phyloP scores from a whole-genome alignment of 129 eudicot species.

The Tagetes patula region DNA sequence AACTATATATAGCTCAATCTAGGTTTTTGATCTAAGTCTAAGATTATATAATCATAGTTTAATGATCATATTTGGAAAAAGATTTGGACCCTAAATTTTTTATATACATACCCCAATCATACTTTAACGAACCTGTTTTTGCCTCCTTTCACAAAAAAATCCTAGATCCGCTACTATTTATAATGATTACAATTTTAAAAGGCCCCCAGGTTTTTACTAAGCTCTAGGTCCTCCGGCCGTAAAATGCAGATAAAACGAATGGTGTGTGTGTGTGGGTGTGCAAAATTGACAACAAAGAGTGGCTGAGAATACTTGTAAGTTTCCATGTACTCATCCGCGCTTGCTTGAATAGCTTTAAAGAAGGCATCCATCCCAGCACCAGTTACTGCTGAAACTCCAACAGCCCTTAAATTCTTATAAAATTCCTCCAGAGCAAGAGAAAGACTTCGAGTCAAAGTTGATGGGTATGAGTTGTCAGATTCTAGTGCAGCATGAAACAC shows the following conservation, averaged over 20 bases:
- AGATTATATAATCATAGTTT: too few species aligned
- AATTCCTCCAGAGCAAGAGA: slow-evolving; percentile 88
- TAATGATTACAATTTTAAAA: too few species aligned
- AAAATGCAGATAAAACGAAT: slow-evolving; percentile 13
- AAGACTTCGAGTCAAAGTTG: slow-evolving; percentile 84
- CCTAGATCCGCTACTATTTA: too few species aligned
- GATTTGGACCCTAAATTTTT: too few species aligned
- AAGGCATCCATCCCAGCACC: slow-evolving; percentile 92
- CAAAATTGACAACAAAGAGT: slow-evolving; percentile 5
- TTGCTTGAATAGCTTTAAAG: slow-evolving; percentile 77
- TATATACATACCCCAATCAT: too few species aligned
- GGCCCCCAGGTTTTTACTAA: too few species aligned
- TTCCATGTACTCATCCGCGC: slow-evolving; percentile 92
- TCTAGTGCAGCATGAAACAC: slow-evolving; percentile 85
- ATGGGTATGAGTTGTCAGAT: slow-evolving; percentile 73
- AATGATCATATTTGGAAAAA: too few species aligned
- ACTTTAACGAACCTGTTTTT: too few species aligned
- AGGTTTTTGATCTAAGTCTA: too few species aligned
- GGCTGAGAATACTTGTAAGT: slow-evolving; percentile 62
- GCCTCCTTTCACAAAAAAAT: too few species aligned
- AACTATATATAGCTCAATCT: too few species aligned
- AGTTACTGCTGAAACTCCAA: slow-evolving; percentile 94
- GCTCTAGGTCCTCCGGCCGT: too few species aligned
- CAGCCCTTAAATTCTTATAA: slow-evolving; percentile 70
- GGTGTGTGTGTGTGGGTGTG: slow-evolving; percentile 1